Base-by-base conservation (phyloP, 2,329 filamentous ascomycete genomes). In the Phoma sp. region DNA sequence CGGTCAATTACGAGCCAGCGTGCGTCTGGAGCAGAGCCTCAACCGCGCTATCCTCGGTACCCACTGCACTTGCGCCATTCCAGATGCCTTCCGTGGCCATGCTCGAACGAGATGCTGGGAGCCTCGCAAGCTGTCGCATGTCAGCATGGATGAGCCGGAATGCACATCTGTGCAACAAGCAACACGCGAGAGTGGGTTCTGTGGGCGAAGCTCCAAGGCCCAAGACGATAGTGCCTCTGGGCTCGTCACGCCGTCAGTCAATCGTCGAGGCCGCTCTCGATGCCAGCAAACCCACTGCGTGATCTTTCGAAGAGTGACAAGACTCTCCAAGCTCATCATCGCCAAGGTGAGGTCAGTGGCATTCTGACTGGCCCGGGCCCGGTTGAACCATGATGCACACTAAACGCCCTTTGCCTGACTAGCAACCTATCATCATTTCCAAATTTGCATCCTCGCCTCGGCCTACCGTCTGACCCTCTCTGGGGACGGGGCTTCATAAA, bases 321-420 rank as follows among this genome's bases (percentile, higher is more conserved):
- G 38, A 43, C 25, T n/a, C 33, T 33, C 32, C 42, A 47, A 56
- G 42, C 42, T 42, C 40, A 30, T 21, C 18, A 29, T 55, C 37
- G 46, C 47, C 53, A 56, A 42, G 42, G 47, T 51, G 47, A 56
- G 36, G 47, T 56, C 46, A 30, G 53, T 38, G 53, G 53, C 47
- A 54, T 34, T 7, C 23, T 30, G 39, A 30, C 32, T 33, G 21
- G 45, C 34, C 45, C 38, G 29, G 25, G 23, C 42, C 42, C 26
- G 42, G 50, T 30, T 33, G 42, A 42, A 42, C 37, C 20, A 42
- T 7, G 28, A 50, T 47, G 52, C 52, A 47, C 47, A 42, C 52
- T 56, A 56, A 38, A 56, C 42, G 36, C 47, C 37, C 40, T 37
- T 42, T 30, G 30, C 32, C 28, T 37, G 40, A 38, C 30, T 47